Evolutionary conservation across 805 yeast species (phyloP).

Genomic region (Tetrapisispora arboricola): DNA sequence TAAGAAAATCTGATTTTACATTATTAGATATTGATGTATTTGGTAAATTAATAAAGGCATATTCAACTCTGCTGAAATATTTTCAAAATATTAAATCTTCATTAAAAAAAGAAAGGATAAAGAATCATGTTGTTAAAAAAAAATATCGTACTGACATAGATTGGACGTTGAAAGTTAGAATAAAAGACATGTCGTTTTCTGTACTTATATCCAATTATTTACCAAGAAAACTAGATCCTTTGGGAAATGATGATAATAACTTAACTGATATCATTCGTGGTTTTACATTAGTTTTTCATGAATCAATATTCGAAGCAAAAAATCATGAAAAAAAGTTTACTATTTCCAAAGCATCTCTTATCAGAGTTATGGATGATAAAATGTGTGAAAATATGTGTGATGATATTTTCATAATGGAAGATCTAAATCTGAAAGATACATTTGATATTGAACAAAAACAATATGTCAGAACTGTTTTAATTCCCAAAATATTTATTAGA

Average conservation of each 20-base stretch:
- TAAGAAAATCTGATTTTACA: constrained; percentile 19
- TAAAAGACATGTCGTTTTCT: constrained; percentile 19
- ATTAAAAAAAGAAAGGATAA: not conserved
- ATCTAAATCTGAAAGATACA: constrained; percentile 7
- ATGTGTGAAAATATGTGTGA: constrained; percentile 8
- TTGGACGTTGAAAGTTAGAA: constrained; percentile 18
- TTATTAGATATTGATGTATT: constrained; percentile 19
- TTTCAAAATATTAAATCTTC: not conserved
- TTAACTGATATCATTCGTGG: constrained; percentile 20
- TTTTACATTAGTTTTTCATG: constrained; percentile 13
- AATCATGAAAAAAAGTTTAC: constrained; percentile 7
- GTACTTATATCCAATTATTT: constrained; percentile 16
- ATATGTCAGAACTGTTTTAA: not conserved
- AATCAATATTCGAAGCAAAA: constrained; percentile 10
- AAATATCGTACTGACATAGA: constrained; percentile 1
- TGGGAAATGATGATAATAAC: constrained; percentile 10
- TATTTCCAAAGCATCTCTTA: constrained; percentile 12
- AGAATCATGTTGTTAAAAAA: not conserved
- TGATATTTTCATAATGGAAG: constrained; percentile 9
- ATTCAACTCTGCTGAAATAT: not conserved
- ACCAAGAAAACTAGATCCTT: constrained; percentile 19
- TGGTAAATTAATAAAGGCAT: constrained; percentile 6
- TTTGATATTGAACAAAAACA: not conserved
- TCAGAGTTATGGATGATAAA: constrained; percentile 18
- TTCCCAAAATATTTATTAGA: constrained; percentile 19